phyloP scores from a whole-genome alignment of 352 stramenopile genomes.

The Phytophthora citrophthora region DNA sequence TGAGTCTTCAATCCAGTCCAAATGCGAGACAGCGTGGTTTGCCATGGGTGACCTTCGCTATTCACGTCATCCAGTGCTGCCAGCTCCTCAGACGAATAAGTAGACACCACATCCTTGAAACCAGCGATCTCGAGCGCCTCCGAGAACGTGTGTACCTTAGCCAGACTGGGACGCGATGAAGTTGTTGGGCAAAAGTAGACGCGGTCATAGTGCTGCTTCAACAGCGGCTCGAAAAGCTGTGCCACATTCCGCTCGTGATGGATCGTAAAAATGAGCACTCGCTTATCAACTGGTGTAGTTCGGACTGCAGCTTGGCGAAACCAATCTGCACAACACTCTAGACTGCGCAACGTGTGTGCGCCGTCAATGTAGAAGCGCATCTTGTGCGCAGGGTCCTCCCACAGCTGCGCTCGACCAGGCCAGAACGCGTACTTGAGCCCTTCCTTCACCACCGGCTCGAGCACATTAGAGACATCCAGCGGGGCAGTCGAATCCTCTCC shows the following conservation, averaged over 20 bases:
- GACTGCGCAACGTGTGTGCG: conserved; percentile 84
- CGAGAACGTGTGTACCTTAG: conserved; percentile 74
- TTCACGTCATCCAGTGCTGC: conserved; percentile 47
- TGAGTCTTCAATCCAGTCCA: conserved; percentile 59
- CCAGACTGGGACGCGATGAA: conserved; percentile 65
- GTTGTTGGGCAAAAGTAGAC: conserved; percentile 81
- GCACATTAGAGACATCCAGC: conserved; percentile 34
- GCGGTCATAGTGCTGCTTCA: conserved; percentile 68
- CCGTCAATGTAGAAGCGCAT: conserved; percentile 87
- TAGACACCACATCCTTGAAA: conserved; percentile 40
- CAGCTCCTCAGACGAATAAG: conserved; percentile 57
- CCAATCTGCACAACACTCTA: conserved; percentile 82
- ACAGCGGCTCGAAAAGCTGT: conserved; percentile 62
- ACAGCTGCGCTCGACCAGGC: conserved; percentile 77
- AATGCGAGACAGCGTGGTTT: conserved; percentile 59
- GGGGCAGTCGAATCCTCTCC: conserved; percentile 9
- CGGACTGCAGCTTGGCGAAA: conserved; percentile 43
- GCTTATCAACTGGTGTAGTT: conserved; percentile 27
- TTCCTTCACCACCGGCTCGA: conserved; percentile 56
- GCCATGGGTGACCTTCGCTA: conserved; percentile 55
- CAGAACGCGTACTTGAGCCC: conserved; percentile 75
- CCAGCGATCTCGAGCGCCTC: conserved; percentile 55
- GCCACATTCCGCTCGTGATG: conserved; percentile 86
- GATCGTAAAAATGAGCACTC: conserved; percentile 81
- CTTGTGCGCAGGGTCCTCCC: conserved; percentile 48